These are phyloP conservation scores for Microbotryomycetes sp. DNA, from an alignment of 1,284 basidiomycete species.

Conservation along the genomic window DNA sequence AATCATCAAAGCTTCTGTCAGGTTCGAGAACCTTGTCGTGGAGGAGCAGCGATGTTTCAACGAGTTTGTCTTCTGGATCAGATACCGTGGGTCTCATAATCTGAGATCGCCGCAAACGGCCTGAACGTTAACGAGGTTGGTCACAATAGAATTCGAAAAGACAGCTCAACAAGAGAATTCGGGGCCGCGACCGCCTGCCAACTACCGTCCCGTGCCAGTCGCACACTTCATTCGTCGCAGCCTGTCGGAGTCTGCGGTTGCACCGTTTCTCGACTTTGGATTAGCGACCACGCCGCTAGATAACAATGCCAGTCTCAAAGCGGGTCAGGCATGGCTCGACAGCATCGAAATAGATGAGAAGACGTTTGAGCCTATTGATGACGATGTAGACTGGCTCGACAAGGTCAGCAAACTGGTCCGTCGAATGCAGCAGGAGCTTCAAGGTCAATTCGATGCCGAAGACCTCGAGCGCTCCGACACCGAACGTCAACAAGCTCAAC, in stretches of 20 bases:
- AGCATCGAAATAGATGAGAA: background rate
- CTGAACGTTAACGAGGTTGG: background rate
- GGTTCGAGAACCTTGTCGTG: slow-evolving; percentile 10
- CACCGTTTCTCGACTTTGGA: slow-evolving; percentile 13
- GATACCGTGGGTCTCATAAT: slow-evolving; percentile 11
- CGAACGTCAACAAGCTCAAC: background rate
- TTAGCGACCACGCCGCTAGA: slow-evolving; percentile 2
- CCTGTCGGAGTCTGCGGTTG: background rate
- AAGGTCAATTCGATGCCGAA: slow-evolving; percentile 6
- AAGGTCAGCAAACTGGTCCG: background rate
- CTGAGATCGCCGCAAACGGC: background rate
- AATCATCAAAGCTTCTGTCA: background rate
- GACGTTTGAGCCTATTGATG: background rate
- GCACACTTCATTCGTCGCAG: slow-evolving; percentile 15
- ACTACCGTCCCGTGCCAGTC: slow-evolving; percentile 20
- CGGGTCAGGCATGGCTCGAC: slow-evolving; percentile 11
- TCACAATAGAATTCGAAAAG: slow-evolving; percentile 24
- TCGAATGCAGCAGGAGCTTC: slow-evolving; percentile 17
- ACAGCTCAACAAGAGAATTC: slow-evolving; percentile 20
- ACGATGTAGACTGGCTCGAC: background rate
- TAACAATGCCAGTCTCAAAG: background rate
- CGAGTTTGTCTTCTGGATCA: slow-evolving; percentile 20
- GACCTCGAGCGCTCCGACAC: background rate
- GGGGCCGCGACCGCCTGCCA: slow-evolving; percentile 14
- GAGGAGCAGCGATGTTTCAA: slow-evolving; percentile 26